Base-by-base conservation (phyloP, 345 rosid species). In the Raphanus sativus region DNA sequence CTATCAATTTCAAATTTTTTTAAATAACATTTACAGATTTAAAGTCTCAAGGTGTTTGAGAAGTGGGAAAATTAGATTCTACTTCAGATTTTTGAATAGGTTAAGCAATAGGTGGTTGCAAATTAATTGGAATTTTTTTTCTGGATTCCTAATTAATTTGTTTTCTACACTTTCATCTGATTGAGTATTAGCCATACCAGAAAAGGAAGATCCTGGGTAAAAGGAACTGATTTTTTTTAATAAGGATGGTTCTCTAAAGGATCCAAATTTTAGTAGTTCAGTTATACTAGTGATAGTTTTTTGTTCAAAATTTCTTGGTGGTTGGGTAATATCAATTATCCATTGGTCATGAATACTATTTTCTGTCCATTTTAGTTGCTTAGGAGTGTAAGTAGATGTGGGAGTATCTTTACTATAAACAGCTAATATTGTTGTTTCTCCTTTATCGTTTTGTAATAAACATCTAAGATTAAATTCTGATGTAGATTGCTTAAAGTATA, bases 261-360 rank as follows among this genome's bases (percentile, higher is more conserved):
- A 48, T 28, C 60, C 15, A 15, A 67, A 67, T 48, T 4, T 67
- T 8, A 45, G 3, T 13, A 26, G 24, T 8, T 67, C 38, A 2
- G 13, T 28, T 13, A 48, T 45, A 25, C 4, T 26, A 12, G 36
- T n/a, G 1, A 32, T 63, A 63, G 6, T 15, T 63, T n/a, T n/a
- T 33, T 63, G 17, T n/a, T 63, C 67, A 67, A 45, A 12, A 1
- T 45, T 26, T 67, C 4, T 4, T 2, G 29, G 45, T 29, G 72
- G 48, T 69, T 69, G 62, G 2, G 62, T 69, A 29, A 69, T 69
- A 29, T 52, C 3, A 3, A 50, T 68, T 68, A 50, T 68, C 21
- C 52, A 62, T 62, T 62, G 66, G 2, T 32, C 5, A 1, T 5
- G 42, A 15, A 62, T 30, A 0, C 24, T 62, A 5, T 30, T 30